Evolutionary conservation across 352 stramenopile species (phyloP).

Genomic region (Pythium phragmiticola): DNA sequence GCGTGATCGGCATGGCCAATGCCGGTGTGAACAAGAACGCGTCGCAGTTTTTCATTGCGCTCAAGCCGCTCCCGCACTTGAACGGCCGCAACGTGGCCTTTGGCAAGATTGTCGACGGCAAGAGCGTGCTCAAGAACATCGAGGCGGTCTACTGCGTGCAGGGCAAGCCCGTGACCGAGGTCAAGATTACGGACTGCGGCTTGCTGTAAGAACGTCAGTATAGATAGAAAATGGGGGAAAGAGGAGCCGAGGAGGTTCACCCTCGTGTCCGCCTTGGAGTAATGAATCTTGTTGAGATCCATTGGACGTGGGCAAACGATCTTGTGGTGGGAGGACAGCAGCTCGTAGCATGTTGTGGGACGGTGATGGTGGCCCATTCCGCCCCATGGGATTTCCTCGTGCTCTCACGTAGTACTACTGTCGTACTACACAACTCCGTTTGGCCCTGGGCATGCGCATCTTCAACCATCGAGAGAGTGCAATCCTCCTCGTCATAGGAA

Average conservation of each 20-base stretch:
- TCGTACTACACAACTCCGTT: no score
- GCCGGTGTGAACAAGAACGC: constrained; percentile 97
- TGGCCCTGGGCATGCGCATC: no score
- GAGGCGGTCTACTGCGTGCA: constrained; percentile 82
- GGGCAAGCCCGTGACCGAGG: constrained; percentile 76
- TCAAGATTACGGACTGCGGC: constrained; percentile 79
- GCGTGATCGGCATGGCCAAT: constrained; percentile 97
- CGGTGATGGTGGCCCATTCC: no score
- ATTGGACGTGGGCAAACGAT: background rate
- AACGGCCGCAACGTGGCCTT: constrained; percentile 88
- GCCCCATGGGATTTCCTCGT: no score
- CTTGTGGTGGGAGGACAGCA: no score
- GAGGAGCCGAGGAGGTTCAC: background rate
- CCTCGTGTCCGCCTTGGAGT: constrained; percentile 12
- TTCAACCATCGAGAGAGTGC: no score
- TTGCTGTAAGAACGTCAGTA: constrained; percentile 47
- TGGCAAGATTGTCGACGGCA: constrained; percentile 83
- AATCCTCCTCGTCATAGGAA: no score
- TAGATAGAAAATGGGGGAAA: constrained; percentile 24
- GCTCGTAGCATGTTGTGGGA: no score
- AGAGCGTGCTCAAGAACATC: constrained; percentile 82
- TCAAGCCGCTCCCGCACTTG: constrained; percentile 76
- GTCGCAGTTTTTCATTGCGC: constrained; percentile 99
- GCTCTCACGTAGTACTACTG: no score
- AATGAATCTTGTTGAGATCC: constrained; percentile 36